phyloP scores from a whole-genome alignment of 2,329 filamentous ascomycete genomes.

The Arthrobotrys musiformis region DNA sequence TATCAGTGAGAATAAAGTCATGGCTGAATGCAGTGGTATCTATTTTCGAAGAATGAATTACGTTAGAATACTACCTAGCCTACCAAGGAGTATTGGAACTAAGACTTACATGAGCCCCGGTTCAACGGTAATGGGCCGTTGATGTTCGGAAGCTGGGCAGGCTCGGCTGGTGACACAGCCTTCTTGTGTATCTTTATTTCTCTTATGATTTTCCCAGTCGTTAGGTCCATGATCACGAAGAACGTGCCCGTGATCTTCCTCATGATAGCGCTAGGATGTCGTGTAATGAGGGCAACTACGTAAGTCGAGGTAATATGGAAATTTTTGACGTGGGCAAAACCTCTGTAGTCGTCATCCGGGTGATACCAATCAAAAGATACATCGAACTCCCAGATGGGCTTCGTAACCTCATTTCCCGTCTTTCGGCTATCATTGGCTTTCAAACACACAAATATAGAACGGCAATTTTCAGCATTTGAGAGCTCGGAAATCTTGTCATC shows the following conservation, averaged over 20 bases:
- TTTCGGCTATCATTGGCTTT: slow-evolving; percentile 32
- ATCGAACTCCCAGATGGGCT: slow-evolving; percentile 58
- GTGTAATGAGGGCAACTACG: slow-evolving; percentile 59
- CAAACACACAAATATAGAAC: slow-evolving; percentile 39
- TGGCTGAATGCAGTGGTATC: slow-evolving; percentile 60
- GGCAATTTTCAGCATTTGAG: slow-evolving; percentile 38
- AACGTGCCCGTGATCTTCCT: slow-evolving; percentile 59
- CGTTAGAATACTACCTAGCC: background rate
- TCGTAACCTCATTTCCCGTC: slow-evolving; percentile 20
- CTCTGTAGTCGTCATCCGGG: slow-evolving; percentile 56
- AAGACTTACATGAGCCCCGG: slow-evolving; percentile 43
- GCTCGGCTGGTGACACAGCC: slow-evolving; percentile 45
- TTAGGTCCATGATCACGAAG: slow-evolving; percentile 57
- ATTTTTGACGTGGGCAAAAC: slow-evolving; percentile 59
- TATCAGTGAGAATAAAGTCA: slow-evolving; percentile 60
- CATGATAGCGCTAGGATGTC: slow-evolving; percentile 57
- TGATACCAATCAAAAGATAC: slow-evolving; percentile 58
- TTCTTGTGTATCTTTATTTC: slow-evolving; percentile 54
- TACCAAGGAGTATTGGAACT: too few relatives aligned
- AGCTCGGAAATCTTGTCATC: slow-evolving; percentile 54
- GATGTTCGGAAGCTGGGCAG: slow-evolving; percentile 6
- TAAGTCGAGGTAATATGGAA: slow-evolving; percentile 59
- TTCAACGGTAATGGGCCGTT: slow-evolving; percentile 35
- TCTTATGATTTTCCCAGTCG: slow-evolving; percentile 38
- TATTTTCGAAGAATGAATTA: background rate